Percentiles rank a stretch among this genome's conserved stretches.
Evolutionary conservation across 352 stramenopile species (phyloP).

Genomic region (Vaucheria bursata): DNA sequence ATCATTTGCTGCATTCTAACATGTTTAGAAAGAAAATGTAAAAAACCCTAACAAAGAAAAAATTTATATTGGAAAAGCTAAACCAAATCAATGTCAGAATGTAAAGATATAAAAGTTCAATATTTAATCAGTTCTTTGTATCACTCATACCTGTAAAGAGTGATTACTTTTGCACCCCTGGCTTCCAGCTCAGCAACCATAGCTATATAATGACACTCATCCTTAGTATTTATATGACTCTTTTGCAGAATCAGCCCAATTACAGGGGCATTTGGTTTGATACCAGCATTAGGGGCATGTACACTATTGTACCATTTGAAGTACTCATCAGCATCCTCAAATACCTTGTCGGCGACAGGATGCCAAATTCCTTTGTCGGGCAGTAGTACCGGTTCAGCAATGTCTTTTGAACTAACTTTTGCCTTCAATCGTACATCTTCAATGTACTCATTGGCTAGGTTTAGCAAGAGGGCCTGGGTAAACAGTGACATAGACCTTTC

Average conservation of each 20-base stretch:
- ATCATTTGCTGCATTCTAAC: too few relatives aligned
- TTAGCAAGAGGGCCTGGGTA: conserved; percentile 58
- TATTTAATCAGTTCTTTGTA: too few relatives aligned
- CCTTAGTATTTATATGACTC: conserved; percentile 75
- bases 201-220: conserved; percentile 72
- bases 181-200: conserved; percentile 70
- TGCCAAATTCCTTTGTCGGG: conserved; percentile 76
- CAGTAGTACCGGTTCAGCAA: conserved; percentile 59
- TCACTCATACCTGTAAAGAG: conserved; percentile 55
- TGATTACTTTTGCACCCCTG: conserved; percentile 62
- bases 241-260: conserved; percentile 73
- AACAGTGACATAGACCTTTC: too few relatives aligned
- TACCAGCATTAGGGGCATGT: conserved; percentile 45
- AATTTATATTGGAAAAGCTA: conserved; percentile 1
- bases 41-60: too few relatives aligned
- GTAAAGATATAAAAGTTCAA: too few relatives aligned
- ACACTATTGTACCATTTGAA: conserved; percentile 62
- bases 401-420: conserved; percentile 52
- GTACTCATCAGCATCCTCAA: conserved; percentile 62
- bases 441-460: conserved; percentile 67
- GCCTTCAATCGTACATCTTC: conserved; percentile 35
- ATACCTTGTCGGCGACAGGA: conserved; percentile 65
- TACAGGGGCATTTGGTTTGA: conserved; percentile 55
- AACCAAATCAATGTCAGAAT: not conserved
- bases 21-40: too few relatives aligned